Conservation (phyloP, 495 filamentous ascomycete species). For the Trichoderma erinaceum region DNA sequence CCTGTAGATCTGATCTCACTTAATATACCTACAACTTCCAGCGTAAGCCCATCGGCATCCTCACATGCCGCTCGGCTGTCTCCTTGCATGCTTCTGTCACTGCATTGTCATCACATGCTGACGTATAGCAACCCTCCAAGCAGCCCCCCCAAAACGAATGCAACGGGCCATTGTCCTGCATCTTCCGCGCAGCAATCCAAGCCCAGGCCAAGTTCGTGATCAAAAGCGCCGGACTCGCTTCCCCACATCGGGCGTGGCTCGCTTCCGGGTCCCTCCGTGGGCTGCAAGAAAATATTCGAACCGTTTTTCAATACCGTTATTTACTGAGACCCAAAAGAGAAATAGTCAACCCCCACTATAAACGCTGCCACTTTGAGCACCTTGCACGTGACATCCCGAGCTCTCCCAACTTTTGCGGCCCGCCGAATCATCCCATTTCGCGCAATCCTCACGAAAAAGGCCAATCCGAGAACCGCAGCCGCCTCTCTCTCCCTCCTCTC, state of each 20-base stretch:
- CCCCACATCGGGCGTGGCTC: not conserved
- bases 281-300: no score
- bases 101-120: conserved; percentile 6
- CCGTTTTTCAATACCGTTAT: not conserved
- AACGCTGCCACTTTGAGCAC: not conserved
- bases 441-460: not conserved
- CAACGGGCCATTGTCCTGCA: not conserved
- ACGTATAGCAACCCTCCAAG: not conserved
- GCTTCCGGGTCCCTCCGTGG: no score
- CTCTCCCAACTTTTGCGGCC: conserved; percentile 16
- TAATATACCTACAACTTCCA: not conserved
- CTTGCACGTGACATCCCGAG: conserved; percentile 12
- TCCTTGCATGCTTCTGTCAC: not conserved
- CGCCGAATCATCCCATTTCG: conserved; percentile 15
- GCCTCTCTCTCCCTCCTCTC: not conserved
- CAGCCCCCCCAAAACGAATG: not conserved
- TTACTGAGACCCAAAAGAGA: not conserved
- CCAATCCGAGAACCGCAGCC: not conserved
- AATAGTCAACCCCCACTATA: not conserved
- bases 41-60: not conserved
- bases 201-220: not conserved
- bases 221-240: not conserved
- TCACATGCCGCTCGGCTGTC: not conserved
- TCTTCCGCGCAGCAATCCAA: not conserved
- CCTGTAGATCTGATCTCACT: not conserved